Evolutionary conservation across 192 early-diverging fungal genomes (phyloP).

Genomic region (Backusella morwellensis): DNA sequence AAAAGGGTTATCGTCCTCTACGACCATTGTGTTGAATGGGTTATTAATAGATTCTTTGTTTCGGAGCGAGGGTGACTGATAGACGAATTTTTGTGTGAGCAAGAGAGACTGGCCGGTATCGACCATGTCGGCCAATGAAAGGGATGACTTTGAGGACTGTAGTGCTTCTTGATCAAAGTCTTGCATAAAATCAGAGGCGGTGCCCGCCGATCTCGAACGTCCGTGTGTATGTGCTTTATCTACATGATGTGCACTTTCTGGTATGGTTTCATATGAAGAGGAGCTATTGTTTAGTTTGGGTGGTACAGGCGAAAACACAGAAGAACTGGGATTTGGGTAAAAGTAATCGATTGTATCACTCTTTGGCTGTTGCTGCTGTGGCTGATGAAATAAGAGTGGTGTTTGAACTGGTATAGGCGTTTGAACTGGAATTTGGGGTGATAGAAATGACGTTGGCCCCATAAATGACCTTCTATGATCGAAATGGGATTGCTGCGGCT

Average conservation of each 20-base stretch:
- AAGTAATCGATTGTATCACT: neutral
- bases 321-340: neutral
- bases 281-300: neutral
- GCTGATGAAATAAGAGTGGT: neutral
- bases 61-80: conserved; percentile 2
- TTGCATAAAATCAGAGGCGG: neutral
- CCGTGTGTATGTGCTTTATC: conserved; percentile 4
- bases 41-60: neutral
- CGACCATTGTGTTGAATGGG: conserved; percentile 3
- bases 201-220: conserved; percentile 7
- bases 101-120: conserved; percentile 19
- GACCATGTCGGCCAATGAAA: neutral
- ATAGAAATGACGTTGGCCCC: neutral
- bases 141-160: neutral
- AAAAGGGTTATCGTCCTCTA: neutral
- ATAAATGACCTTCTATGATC: conserved; percentile 5
- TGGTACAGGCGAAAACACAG: neutral
- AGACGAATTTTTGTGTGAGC: conserved; percentile 25
- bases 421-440: neutral
- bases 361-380: neutral
- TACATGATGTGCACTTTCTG: neutral
- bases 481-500: neutral
- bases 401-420: conserved; percentile 14
- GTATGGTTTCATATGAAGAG: neutral
- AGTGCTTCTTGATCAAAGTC: neutral